Conservation (phyloP, 345 rosid species). For the Rhizophora apiculata region DNA sequence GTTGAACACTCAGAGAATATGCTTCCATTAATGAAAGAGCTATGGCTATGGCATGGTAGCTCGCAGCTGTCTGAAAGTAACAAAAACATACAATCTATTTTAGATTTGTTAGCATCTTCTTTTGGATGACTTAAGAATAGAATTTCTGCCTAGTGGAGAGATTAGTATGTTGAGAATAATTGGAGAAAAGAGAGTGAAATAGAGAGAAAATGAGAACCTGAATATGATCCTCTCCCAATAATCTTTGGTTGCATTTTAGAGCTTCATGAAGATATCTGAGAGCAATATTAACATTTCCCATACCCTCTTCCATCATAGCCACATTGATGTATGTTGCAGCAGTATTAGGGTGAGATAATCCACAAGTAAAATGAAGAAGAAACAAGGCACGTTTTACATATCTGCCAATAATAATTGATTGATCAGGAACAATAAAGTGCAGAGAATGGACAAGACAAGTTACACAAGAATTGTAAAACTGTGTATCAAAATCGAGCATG, state of each 20-base stretch:
- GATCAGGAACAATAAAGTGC: constrained; percentile 17
- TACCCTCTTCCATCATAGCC: constrained; percentile 99
- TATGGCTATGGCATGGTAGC: constrained; percentile 99
- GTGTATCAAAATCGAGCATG: not conserved
- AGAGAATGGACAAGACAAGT: not conserved
- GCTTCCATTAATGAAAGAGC: constrained; percentile 97
- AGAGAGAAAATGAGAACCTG: constrained; percentile 54
- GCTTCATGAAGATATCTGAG: constrained; percentile 96
- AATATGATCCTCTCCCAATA: constrained; percentile 95
- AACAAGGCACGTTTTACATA: constrained; percentile 92
- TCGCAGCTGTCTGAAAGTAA: constrained; percentile 80
- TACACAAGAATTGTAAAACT: not conserved
- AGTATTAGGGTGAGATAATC: constrained; percentile 94
- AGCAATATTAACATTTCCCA: constrained; percentile 95
- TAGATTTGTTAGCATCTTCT: not conserved
- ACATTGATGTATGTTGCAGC: constrained; percentile 97
- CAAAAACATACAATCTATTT: not conserved
- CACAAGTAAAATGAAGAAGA: constrained; percentile 91
- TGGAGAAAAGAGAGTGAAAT: not conserved
- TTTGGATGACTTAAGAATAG: not conserved
- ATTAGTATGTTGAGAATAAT: not conserved
- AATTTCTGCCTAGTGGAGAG: not conserved
- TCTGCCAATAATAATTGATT: constrained; percentile 36
- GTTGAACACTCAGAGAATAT: constrained; percentile 92
- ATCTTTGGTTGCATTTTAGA: constrained; percentile 91